phyloP scores from a whole-genome alignment of 2,329 filamentous ascomycete genomes.

The Trichoderma hamatum region DNA sequence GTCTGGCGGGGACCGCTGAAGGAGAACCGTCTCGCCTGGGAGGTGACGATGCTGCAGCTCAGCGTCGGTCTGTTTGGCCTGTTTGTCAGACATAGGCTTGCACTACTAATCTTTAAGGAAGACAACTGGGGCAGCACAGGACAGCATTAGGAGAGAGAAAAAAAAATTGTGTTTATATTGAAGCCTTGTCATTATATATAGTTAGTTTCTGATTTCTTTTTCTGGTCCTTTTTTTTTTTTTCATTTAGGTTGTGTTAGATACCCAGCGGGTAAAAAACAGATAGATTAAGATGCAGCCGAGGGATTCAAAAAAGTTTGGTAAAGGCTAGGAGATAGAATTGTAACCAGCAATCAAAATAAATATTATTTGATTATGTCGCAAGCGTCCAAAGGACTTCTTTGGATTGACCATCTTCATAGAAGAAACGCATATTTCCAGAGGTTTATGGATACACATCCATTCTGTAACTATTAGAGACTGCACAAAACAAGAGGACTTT shows the following conservation, averaged over 20 bases:
- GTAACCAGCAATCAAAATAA: not conserved
- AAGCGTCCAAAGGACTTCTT: not conserved
- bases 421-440: not conserved
- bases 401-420: not conserved
- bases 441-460: not conserved
- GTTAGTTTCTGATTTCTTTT: not conserved
- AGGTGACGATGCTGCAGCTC: constrained; percentile 79
- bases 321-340: not conserved
- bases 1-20: constrained; percentile 91
- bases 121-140: constrained; percentile 70
- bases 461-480: not conserved
- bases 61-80: constrained; percentile 78
- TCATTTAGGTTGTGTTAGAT: not conserved
- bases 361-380: not conserved
- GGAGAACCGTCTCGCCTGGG: constrained; percentile 79
- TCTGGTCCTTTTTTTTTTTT: not conserved
- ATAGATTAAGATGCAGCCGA: not conserved
- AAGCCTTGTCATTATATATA: not conserved
- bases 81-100: constrained; percentile 82
- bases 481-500: not conserved
- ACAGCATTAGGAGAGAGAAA: constrained; percentile 29
- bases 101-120: constrained; percentile 83
- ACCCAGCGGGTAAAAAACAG: not conserved
- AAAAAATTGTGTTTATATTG: not conserved
- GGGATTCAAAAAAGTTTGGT: not conserved